Evolutionary conservation across 192 early-diverging fungal genomes (phyloP).

Genomic region (Entomortierella beljakovae): DNA sequence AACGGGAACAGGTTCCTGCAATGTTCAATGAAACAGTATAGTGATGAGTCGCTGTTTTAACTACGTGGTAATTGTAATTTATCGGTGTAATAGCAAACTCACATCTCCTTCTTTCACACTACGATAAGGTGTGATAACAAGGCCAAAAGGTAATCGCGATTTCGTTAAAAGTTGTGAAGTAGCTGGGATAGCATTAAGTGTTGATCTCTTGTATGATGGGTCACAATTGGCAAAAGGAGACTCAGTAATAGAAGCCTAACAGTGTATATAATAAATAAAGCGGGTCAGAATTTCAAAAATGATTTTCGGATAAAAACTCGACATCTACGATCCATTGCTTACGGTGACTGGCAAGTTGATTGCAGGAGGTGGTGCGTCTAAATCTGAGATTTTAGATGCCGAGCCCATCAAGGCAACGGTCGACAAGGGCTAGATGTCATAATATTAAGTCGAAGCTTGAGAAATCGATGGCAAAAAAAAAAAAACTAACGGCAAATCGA

Average conservation of each 20-base stretch:
- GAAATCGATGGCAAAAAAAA: neutral
- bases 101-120: conserved; percentile 75
- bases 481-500: neutral
- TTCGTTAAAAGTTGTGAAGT: conserved; percentile 86
- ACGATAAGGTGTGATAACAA: conserved; percentile 92
- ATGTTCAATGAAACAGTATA: too few relatives aligned
- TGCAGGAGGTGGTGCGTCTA: conserved; percentile 57
- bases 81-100: neutral
- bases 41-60: too few relatives aligned
- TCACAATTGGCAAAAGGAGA: conserved; percentile 74
- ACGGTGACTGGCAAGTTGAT: conserved; percentile 64
- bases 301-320: too few relatives aligned
- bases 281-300: too few relatives aligned
- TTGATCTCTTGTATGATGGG: conserved; percentile 88
- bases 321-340: conserved; percentile 11
- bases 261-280: neutral
- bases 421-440: conserved; percentile 18
- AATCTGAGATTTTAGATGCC: conserved; percentile 59
- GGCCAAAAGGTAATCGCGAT: conserved; percentile 89
- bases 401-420: conserved; percentile 64
- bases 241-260: conserved; percentile 61
- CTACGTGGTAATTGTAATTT: too few relatives aligned
- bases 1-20: conserved; percentile 79
- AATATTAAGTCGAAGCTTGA: neutral
- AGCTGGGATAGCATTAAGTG: conserved; percentile 90